Evolutionary conservation across 441 rosid genomes (phyloP).

Genomic region (Isatis lusitanica): DNA sequence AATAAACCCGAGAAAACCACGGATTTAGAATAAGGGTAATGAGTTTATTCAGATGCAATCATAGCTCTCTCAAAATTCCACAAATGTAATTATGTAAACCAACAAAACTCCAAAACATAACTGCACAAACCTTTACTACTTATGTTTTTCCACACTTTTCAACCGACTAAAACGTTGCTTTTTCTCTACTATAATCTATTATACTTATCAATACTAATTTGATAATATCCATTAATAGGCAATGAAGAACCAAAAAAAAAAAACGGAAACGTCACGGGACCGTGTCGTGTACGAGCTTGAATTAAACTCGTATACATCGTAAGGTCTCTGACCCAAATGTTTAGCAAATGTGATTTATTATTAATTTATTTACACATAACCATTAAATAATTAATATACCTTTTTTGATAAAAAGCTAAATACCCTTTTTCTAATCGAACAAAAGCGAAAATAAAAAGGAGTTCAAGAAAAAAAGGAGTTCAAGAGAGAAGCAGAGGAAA

Average conservation of each 20-base stretch:
- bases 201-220: not conserved
- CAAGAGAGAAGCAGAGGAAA: conserved; percentile 7
- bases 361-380: not conserved
- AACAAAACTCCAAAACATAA: conserved; percentile 25
- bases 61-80: not conserved
- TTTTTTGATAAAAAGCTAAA: not conserved
- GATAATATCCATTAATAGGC: not conserved
- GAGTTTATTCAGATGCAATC: not conserved
- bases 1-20: not conserved
- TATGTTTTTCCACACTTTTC: conserved; percentile 6
- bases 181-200: not conserved
- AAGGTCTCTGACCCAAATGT: conserved; percentile 2
- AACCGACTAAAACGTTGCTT: conserved; percentile 7
- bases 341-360: conserved; percentile 12
- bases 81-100: not conserved
- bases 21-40: not conserved
- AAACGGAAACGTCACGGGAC: conserved; percentile 25
- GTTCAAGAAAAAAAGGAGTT: not conserved
- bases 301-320: not conserved
- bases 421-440: not conserved
- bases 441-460: not conserved
- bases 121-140: conserved; percentile 15
- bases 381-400: not conserved
- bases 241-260: not conserved
- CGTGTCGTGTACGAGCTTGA: conserved; percentile 14